Evolutionary conservation across 2,329 filamentous ascomycete genomes (phyloP).

Genomic region (Pseudogymnoascus sp.): DNA sequence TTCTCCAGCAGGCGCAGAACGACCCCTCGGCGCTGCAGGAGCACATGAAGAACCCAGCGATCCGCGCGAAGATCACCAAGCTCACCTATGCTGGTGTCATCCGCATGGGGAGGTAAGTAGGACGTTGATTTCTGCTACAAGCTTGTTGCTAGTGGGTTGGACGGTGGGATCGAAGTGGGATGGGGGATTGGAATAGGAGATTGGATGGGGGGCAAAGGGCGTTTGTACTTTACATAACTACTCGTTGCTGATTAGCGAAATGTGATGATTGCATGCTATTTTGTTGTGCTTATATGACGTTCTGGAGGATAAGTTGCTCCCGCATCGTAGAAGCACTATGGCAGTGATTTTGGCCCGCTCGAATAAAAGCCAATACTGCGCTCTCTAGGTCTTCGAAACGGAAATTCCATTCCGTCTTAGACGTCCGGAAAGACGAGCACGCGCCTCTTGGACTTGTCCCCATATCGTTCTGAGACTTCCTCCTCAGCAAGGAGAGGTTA

Average conservation of each 20-base stretch:
- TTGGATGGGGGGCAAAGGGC: not conserved
- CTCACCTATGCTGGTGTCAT: constrained; percentile 89
- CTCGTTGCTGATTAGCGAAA: constrained; percentile 3
- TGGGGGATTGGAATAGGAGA: not conserved
- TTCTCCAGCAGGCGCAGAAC: constrained; percentile 90
- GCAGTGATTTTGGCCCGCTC: no score
- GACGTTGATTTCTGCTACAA: not conserved
- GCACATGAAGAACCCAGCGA: constrained; percentile 88
- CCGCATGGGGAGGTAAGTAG: constrained; percentile 49
- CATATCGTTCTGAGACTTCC: no score
- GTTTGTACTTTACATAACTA: not conserved
- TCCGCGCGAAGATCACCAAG: constrained; percentile 88
- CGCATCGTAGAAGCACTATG: not conserved
- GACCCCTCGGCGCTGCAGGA: constrained; percentile 89
- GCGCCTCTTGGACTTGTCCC: no score
- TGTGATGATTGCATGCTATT: not conserved
- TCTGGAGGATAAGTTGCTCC: not conserved
- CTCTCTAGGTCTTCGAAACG: no score
- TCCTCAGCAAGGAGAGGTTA: no score
- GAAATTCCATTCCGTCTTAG: no score
- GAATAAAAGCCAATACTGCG: no score
- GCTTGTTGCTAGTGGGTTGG: not conserved
- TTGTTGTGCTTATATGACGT: not conserved
- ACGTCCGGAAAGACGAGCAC: no score
- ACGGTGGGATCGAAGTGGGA: not conserved